Conservation (phyloP, 169 alveolate genomes). For the Theileria orientalis region DNA sequence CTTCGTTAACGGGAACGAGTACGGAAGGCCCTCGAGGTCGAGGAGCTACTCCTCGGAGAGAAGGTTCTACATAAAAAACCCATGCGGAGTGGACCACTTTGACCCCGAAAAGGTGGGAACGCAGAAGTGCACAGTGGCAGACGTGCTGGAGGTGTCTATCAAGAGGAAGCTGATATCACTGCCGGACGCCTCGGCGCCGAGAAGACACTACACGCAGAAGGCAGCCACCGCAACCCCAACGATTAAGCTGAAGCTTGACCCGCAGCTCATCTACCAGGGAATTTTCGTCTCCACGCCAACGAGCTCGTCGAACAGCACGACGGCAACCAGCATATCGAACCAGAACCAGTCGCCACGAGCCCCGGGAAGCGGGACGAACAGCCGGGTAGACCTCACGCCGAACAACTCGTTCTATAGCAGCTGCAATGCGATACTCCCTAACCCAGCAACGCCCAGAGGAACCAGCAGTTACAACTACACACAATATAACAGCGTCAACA, state of each 20-base stretch:
- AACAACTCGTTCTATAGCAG: neutral
- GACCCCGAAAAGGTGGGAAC: neutral
- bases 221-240: constrained; percentile 14
- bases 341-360: neutral
- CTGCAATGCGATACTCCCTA: neutral
- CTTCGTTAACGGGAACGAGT: neutral
- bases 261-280: neutral
- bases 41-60: neutral
- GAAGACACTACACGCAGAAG: constrained; percentile 13
- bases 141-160: constrained; percentile 10
- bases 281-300: constrained; percentile 5
- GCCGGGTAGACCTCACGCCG: too few relatives aligned
- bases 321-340: neutral
- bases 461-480: neutral
- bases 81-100: neutral
- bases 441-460: neutral
- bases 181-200: constrained; percentile 2
- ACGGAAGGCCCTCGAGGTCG: neutral
- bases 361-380: constrained; percentile 6
- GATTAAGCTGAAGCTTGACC: constrained; percentile 3
- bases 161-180: constrained; percentile 17
- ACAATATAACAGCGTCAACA: neutral
- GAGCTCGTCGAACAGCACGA: neutral
- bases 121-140: constrained; percentile 29
- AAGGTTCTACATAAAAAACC: too few relatives aligned